Evolutionary conservation across 441 rosid genomes (phyloP), one percentile per base, ranked within the genome.

Genomic region (Bocquillonia castaneifolia): DNA sequence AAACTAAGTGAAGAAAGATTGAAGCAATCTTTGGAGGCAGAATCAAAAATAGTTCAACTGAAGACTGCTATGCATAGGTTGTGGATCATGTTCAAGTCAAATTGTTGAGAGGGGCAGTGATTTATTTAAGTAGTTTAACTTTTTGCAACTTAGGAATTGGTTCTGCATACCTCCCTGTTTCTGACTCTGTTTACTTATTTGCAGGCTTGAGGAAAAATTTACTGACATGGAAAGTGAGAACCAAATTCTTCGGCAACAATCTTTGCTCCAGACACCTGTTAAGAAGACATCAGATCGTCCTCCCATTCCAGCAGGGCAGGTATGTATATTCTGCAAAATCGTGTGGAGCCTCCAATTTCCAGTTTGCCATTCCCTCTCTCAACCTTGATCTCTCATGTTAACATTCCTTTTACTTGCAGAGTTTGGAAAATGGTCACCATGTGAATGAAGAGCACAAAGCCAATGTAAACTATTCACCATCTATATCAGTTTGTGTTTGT

Each of bases 1-100:
- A 89, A 76, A 78, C 66, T 86, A 44, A 86, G 99, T 71, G 95
- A 95, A 79, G 97, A 92, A 77, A 85, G 98, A 75, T 76, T 92
- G 78, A 86, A 90, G 80, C 98, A 95, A 79, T 97, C 98, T 72
- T 34, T 83, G 79, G 98, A 85, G 26, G 98, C 96, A 18, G 98
- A 95, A 74, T 81, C 93, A 40, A 95, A 85, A 81, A 68, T 92
- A 59, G 88, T 90, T 74, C 88, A 84, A 77, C 78, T 95, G 83
- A 90, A 86, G 88, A 90, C 90, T 69, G 88, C 81, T 62, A 85
- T 92, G 97, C 91, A 92, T 58, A 90, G 93, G 99, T 95, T 64
- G 47, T 66, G 68, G 34, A n/a, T 45, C 61, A 45, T 61, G 55
- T 55, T 68, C 62, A 69, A 47, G 23, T 50, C 63, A 15, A n/a